phyloP scores from a whole-genome alignment of 352 stramenopile species.

The Phytophthora idaei region DNA sequence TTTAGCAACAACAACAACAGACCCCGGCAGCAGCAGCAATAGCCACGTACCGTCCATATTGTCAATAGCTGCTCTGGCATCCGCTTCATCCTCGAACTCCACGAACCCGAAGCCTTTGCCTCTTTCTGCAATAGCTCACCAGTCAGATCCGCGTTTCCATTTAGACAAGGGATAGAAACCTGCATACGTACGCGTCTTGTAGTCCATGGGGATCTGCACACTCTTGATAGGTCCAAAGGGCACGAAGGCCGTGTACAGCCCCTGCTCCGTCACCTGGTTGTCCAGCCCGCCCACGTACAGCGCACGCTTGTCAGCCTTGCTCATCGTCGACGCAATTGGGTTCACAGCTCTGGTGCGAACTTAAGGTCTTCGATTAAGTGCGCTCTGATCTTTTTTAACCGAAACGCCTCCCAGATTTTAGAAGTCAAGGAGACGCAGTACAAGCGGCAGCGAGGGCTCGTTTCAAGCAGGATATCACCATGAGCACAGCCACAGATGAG shows the following conservation, averaged over 20 bases:
- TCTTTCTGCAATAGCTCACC: conserved; percentile 43
- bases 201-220: conserved; percentile 81
- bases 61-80: conserved; percentile 92
- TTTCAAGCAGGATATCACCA: conserved; percentile 37
- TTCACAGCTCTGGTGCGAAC: background rate
- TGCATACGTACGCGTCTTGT: conserved; percentile 61
- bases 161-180: background rate
- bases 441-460: conserved; percentile 14
- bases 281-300: conserved; percentile 93
- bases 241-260: conserved; percentile 87
- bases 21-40: background rate
- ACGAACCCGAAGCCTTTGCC: conserved; percentile 95
- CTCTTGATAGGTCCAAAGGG: conserved; percentile 83
- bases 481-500: conserved; percentile 83
- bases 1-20: conserved; percentile 3
- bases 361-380: conserved; percentile 23
- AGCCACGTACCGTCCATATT: conserved; percentile 93
- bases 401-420: conserved; percentile 28
- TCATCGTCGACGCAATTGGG: conserved; percentile 22
- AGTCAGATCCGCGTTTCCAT: conserved; percentile 1
- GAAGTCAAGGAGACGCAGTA: conserved; percentile 14
- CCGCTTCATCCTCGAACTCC: conserved; percentile 90
- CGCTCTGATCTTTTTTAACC: conserved; percentile 30
- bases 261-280: conserved; percentile 86
- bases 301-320: conserved; percentile 64